Percentiles rank a stretch among this genome's conserved stretches.
Evolutionary conservation across 2,329 filamentous ascomycete species (phyloP).

Genomic region (Hypoxylon rubiginosum): DNA sequence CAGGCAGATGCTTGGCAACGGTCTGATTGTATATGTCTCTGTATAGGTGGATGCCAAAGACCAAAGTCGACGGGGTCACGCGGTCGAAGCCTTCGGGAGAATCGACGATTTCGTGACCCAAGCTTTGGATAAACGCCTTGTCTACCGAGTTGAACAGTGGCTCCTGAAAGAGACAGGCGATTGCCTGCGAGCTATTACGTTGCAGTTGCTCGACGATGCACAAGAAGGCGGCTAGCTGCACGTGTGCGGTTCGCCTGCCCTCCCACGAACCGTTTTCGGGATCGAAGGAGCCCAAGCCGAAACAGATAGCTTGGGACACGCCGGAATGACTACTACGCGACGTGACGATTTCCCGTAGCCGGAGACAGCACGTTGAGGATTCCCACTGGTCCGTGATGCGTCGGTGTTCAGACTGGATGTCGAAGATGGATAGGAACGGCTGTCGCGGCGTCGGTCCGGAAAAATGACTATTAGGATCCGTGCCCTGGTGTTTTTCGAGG

Average conservation of each 20-base stretch:
- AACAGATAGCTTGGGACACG: constrained; percentile 62
- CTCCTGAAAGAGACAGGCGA: constrained; percentile 67
- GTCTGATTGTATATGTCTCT: constrained; percentile 65
- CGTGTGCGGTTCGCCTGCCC: constrained; percentile 61
- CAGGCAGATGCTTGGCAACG: constrained; percentile 61
- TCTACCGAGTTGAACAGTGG: constrained; percentile 65
- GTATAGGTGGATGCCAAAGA: constrained; percentile 75
- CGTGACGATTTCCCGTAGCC: constrained; percentile 54
- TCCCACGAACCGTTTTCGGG: constrained; percentile 62
- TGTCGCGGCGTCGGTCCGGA: constrained; percentile 8
- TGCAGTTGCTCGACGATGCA: constrained; percentile 56
- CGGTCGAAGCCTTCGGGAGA: constrained; percentile 66
- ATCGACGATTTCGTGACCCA: constrained; percentile 66
- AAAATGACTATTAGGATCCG: background rate
- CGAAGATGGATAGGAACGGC: constrained; percentile 41
- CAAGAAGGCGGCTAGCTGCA: constrained; percentile 68
- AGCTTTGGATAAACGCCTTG: constrained; percentile 64
- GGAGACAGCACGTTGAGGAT: constrained; percentile 49
- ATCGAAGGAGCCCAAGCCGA: constrained; percentile 69
- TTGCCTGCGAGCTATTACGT: constrained; percentile 43
- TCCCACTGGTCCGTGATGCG: constrained; percentile 45
- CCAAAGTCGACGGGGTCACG: constrained; percentile 63
- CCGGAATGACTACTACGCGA: constrained; percentile 37
- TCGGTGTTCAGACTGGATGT: constrained; percentile 45
- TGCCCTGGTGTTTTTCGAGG: background rate